These are phyloP conservation scores for Begonia masoniana DNA, from an alignment of 306 rosid species.

Conservation along the genomic window DNA sequence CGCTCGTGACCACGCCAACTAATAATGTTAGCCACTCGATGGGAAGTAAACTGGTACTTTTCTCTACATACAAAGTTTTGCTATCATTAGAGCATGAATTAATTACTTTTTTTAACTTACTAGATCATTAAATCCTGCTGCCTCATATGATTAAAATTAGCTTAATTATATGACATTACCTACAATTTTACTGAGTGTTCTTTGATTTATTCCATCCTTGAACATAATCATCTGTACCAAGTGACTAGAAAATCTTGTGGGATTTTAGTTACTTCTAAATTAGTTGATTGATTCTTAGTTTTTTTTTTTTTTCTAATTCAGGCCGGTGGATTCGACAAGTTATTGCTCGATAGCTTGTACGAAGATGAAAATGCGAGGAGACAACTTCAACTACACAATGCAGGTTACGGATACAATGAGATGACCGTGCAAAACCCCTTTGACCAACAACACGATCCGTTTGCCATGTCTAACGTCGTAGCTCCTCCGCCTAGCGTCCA, in stretches of 20 bases:
- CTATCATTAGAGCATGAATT: too few species aligned
- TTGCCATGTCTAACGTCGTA: slow-evolving; percentile 43
- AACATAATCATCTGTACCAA: too few species aligned
- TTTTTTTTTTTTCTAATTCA: slow-evolving; percentile 19
- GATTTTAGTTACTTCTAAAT: too few species aligned
- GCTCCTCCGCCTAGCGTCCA: slow-evolving; percentile 73
- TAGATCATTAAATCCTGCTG: too few species aligned
- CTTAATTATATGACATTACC: too few species aligned
- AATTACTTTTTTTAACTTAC: too few species aligned
- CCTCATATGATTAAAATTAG: too few species aligned
- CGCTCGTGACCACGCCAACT: slow-evolving; percentile 66
- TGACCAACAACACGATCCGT: slow-evolving; percentile 48
- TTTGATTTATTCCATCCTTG: too few species aligned
- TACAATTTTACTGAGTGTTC: too few species aligned
- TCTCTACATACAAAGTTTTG: neutral
- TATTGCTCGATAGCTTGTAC: slow-evolving; percentile 82
- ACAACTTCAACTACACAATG: slow-evolving; percentile 67
- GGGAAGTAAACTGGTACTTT: slow-evolving; percentile 44
- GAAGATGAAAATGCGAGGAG: slow-evolving; percentile 78
- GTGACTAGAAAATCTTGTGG: too few species aligned
- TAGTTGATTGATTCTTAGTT: neutral
- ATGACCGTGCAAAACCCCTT: slow-evolving; percentile 34
- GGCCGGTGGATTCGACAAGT: slow-evolving; percentile 90
- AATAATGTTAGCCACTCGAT: slow-evolving; percentile 29
- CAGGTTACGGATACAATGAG: slow-evolving; percentile 55